phyloP scores from a whole-genome alignment of 2,329 filamentous ascomycete species.

The Colletotrichum abscissum region DNA sequence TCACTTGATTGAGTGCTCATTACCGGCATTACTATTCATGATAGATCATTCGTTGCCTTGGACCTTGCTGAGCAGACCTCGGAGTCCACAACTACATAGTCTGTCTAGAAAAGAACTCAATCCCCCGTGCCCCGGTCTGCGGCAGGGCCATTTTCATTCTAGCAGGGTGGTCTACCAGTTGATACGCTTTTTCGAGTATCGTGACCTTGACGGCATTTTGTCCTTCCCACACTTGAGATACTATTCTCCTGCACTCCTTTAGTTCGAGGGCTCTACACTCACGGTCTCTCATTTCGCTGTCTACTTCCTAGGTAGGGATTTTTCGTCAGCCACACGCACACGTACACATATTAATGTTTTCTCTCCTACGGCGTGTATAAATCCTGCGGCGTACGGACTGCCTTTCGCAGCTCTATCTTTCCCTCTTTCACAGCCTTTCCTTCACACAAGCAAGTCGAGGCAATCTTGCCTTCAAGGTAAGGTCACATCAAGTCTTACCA shows the following conservation, averaged over 20 bases:
- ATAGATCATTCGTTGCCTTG: not conserved
- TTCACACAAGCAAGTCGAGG: too few relatives aligned
- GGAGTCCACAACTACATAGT: not conserved
- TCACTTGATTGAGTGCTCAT: not conserved
- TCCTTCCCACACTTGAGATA: not conserved
- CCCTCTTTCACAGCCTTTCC: too few relatives aligned
- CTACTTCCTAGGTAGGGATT: too few relatives aligned
- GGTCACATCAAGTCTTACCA: not conserved
- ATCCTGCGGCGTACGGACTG: too few relatives aligned
- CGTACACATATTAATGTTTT: too few relatives aligned
- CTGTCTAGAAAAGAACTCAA: not conserved
- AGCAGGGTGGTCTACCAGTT: not conserved
- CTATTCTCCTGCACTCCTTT: not conserved
- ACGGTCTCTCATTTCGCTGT: not conserved
- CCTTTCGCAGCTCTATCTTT: too few relatives aligned
- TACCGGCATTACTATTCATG: not conserved
- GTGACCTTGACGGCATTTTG: not conserved
- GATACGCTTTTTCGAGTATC: not conserved
- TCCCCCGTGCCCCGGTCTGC: not conserved
- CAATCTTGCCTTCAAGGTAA: not conserved
- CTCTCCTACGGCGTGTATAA: too few relatives aligned
- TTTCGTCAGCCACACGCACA: too few relatives aligned
- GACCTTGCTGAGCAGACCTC: not conserved
- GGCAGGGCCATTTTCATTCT: not conserved
- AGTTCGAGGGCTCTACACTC: not conserved